phyloP scores from a whole-genome alignment of 805 yeast species.

The Teunomyces lycoperdinae region DNA sequence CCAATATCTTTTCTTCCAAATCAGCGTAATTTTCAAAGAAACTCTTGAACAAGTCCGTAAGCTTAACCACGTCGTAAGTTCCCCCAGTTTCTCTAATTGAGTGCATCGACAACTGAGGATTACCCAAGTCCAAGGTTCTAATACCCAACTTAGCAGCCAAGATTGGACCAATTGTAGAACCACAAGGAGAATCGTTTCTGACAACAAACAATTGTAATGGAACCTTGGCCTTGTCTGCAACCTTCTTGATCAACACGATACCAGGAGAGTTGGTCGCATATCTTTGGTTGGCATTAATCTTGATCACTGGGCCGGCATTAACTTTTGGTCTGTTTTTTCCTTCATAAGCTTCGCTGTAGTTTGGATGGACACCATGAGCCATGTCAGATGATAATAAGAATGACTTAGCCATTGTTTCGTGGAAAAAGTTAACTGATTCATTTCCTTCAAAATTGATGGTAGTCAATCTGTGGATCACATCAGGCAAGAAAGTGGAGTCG shows the following conservation, averaged over 20 bases:
- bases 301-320: slow-evolving; percentile 89
- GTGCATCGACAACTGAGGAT: slow-evolving; percentile 92
- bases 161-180: slow-evolving; percentile 95
- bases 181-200: slow-evolving; percentile 90
- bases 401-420: slow-evolving; percentile 67
- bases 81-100: slow-evolving; percentile 92
- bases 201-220: slow-evolving; percentile 93
- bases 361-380: slow-evolving; percentile 97
- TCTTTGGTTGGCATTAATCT: slow-evolving; percentile 91
- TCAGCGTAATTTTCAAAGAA: slow-evolving; percentile 47
- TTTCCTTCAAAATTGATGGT: slow-evolving; percentile 19
- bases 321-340: slow-evolving; percentile 72
- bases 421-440: slow-evolving; percentile 27
- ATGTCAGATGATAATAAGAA: slow-evolving; percentile 90
- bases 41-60: slow-evolving; percentile 58
- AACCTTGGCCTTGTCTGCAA: slow-evolving; percentile 65
- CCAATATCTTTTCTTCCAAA: slow-evolving; percentile 27
- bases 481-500: slow-evolving; percentile 84
- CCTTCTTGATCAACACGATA: slow-evolving; percentile 66
- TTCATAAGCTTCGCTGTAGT: slow-evolving; percentile 77
- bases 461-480: slow-evolving; percentile 68
- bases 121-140: slow-evolving; percentile 85
- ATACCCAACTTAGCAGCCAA: slow-evolving; percentile 84
- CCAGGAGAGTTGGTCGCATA: slow-evolving; percentile 95
- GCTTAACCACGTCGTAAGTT: slow-evolving; percentile 61